A percentile compares a stretch with the other conserved stretches of the same genome.
Conservation (phyloP, 75 land plant species). For the Cryptomeria japonica region DNA sequence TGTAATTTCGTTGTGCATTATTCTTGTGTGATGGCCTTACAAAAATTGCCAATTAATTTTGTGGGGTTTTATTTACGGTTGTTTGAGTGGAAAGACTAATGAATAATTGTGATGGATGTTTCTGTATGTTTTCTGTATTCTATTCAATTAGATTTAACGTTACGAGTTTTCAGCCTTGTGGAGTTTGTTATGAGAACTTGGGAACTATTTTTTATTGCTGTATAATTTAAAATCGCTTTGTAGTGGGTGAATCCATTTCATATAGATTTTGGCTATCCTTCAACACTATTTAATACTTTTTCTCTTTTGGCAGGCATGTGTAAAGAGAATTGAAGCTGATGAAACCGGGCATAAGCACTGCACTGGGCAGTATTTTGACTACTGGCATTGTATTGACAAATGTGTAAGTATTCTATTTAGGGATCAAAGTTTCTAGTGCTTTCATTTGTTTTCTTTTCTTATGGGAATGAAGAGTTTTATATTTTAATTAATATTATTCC, state of each 20-base stretch:
- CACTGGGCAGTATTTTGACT: conserved; percentile 85
- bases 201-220: neutral
- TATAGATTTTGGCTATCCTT: neutral
- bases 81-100: neutral
- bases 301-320: conserved; percentile 54
- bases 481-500: neutral
- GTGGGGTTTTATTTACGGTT: neutral
- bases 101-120: neutral
- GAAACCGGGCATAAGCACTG: conserved; percentile 75
- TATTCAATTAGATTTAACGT: neutral
- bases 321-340: conserved; percentile 63
- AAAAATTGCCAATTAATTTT: neutral
- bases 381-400: conserved; percentile 78
- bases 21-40: neutral
- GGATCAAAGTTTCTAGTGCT: neutral
- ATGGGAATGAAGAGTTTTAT: neutral
- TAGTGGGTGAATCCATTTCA: neutral
- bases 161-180: neutral
- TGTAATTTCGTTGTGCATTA: neutral
- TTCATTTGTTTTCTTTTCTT: neutral
- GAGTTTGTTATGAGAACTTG: neutral
- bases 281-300: no score
- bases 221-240: neutral
- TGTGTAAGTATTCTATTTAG: conserved; percentile 42
- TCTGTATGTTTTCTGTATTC: neutral